phyloP scores from a whole-genome alignment of 805 yeast species.

The Danielia reshetovae region DNA sequence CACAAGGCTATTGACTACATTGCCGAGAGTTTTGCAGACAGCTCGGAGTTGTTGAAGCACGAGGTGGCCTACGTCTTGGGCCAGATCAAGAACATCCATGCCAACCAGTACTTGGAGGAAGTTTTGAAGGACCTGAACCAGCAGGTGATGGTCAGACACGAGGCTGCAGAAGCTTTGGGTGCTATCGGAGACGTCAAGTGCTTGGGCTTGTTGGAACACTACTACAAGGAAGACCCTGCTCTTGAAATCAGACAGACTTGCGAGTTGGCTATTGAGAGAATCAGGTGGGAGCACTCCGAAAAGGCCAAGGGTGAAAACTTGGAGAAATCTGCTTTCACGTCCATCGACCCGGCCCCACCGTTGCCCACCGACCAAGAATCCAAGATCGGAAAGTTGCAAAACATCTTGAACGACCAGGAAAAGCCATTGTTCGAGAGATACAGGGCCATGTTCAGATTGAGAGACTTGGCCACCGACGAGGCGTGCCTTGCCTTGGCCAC shows the following conservation, averaged over 20 bases:
- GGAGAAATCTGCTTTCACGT: slow-evolving; percentile 72
- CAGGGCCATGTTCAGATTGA: slow-evolving; percentile 95
- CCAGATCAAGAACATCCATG: slow-evolving; percentile 80
- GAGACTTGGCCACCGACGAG: slow-evolving; percentile 91
- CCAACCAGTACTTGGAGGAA: slow-evolving; percentile 70
- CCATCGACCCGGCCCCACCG: slow-evolving; percentile 99
- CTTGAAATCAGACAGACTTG: slow-evolving; percentile 95
- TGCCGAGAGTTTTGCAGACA: slow-evolving; percentile 75
- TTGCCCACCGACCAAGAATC: slow-evolving; percentile 55
- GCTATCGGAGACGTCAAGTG: slow-evolving; percentile 85
- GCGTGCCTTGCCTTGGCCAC: slow-evolving; percentile 89
- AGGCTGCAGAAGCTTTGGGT: slow-evolving; percentile 98
- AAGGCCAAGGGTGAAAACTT: slow-evolving; percentile 61
- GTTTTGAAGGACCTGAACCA: slow-evolving; percentile 66
- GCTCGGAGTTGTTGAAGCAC: slow-evolving; percentile 88
- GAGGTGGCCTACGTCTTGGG: slow-evolving; percentile 98
- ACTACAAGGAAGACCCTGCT: slow-evolving; percentile 67
- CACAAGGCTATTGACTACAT: slow-evolving; percentile 73
- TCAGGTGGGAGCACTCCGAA: slow-evolving; percentile 84
- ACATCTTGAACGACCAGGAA: slow-evolving; percentile 68
- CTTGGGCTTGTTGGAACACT: slow-evolving; percentile 59
- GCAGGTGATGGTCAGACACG: slow-evolving; percentile 97
- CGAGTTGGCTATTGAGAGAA: slow-evolving; percentile 93
- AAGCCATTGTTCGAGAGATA: slow-evolving; percentile 88
- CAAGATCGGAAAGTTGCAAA: slow-evolving; percentile 62